These are phyloP conservation scores for Dioscorea dumetorum DNA, from an alignment of 106 monocot genomes.

Conservation along the genomic window DNA sequence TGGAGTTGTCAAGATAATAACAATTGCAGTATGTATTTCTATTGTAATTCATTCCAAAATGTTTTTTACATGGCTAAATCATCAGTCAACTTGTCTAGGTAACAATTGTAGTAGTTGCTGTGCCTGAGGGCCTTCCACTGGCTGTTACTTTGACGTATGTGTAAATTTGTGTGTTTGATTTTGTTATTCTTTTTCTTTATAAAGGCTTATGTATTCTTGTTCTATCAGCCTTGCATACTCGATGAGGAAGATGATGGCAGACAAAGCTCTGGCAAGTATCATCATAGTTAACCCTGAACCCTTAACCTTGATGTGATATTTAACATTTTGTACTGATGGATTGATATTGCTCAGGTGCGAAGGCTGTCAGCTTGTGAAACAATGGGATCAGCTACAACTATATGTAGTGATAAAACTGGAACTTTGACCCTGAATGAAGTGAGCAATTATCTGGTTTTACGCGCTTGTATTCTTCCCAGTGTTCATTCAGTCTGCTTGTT, in stretches of 20 bases:
- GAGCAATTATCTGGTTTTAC: neutral
- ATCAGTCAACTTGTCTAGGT: slow-evolving; percentile 20
- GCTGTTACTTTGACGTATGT: slow-evolving; percentile 74
- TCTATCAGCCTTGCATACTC: slow-evolving; percentile 68
- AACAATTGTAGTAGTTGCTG: slow-evolving; percentile 67
- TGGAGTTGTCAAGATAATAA: slow-evolving; percentile 55
- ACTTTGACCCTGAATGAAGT: slow-evolving; percentile 89
- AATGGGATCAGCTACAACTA: slow-evolving; percentile 97
- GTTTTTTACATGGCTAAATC: too few species aligned
- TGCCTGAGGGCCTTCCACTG: slow-evolving; percentile 72
- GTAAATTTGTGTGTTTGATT: neutral
- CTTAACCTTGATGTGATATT: neutral
- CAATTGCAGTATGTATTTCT: slow-evolving; percentile 54
- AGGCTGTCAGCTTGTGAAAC: slow-evolving; percentile 98
- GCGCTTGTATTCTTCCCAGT: too few species aligned
- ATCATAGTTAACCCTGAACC: neutral
- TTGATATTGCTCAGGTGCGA: slow-evolving; percentile 64
- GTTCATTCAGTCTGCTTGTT: too few species aligned
- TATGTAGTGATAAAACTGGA: slow-evolving; percentile 97
- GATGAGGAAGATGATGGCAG: slow-evolving; percentile 92
- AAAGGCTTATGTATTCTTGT: neutral
- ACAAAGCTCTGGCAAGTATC: slow-evolving; percentile 64
- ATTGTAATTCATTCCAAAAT: neutral
- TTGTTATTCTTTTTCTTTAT: neutral
- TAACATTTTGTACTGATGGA: neutral